These are phyloP conservation scores for Papilionanthe hybrid DNA, from an alignment of 116 monocot genomes.

Conservation along the genomic window DNA sequence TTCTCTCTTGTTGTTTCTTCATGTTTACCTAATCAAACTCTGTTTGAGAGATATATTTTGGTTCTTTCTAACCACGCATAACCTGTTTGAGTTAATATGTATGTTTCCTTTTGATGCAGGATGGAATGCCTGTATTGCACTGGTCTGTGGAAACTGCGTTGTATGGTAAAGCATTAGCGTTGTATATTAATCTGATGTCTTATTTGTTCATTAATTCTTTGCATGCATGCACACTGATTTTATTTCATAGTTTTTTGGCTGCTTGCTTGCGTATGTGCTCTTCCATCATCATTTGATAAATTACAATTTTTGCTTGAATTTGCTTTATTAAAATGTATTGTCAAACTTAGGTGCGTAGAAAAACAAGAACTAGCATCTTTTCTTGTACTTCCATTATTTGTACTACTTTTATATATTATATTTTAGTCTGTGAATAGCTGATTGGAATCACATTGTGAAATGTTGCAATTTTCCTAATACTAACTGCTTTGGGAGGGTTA, in stretches of 20 bases:
- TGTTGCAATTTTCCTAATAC: not conserved
- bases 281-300: not conserved
- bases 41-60: not conserved
- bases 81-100: not conserved
- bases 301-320: not conserved
- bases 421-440: not conserved
- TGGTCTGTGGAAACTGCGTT: constrained; percentile 93
- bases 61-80: not conserved
- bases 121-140: constrained; percentile 97
- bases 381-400: not conserved
- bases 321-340: not conserved
- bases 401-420: not conserved
- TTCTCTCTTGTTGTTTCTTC: not conserved
- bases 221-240: not conserved
- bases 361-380: not conserved
- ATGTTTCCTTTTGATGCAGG: constrained; percentile 37
- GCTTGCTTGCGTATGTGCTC: not conserved
- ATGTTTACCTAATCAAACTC: not conserved
- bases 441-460: not conserved
- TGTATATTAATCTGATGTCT: not conserved
- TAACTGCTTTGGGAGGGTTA: not conserved
- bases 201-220: not conserved
- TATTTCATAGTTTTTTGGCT: not conserved
- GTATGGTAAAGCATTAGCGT: constrained; percentile 61
- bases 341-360: not conserved